Percentiles rank a stretch among this genome's conserved stretches.
Evolutionary conservation across 768 basidiomycete genomes (phyloP).

Genomic region (Auricularia sp.): DNA sequence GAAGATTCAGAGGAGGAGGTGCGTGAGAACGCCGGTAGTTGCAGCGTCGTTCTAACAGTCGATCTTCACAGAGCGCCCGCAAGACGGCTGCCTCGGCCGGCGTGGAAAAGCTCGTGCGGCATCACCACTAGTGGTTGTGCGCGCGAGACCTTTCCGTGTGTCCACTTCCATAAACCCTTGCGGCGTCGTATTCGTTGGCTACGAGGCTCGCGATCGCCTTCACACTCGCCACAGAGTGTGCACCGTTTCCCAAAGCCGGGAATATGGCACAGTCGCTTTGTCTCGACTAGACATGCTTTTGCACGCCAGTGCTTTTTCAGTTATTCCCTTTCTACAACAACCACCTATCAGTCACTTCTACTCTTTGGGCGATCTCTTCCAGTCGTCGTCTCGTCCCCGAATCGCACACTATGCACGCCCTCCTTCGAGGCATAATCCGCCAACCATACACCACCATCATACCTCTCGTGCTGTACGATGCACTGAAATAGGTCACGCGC

Average conservation of each 20-base stretch:
- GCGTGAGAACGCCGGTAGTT: constrained; percentile 9
- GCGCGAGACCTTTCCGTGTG: not conserved
- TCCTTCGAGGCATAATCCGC: not conserved
- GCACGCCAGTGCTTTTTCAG: too few species aligned
- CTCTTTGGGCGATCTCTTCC: not conserved
- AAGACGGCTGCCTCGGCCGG: constrained; percentile 29
- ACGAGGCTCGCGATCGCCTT: too few species aligned
- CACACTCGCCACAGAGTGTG: too few species aligned
- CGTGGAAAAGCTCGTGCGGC: constrained; percentile 41
- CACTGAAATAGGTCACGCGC: too few species aligned
- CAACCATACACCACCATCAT: not conserved
- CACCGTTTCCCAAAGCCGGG: too few species aligned
- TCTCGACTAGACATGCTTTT: too few species aligned
- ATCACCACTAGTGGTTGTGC: constrained; percentile 19
- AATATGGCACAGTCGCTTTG: too few species aligned
- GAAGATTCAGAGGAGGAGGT: constrained; percentile 22
- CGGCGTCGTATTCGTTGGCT: too few species aligned
- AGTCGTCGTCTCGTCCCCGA: not conserved
- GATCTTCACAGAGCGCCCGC: constrained; percentile 6
- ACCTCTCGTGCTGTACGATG: not conserved
- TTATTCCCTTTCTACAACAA: too few species aligned
- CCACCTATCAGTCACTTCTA: too few species aligned
- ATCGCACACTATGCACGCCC: not conserved
- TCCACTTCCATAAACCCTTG: not conserved
- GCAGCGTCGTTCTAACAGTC: not conserved